These are phyloP conservation scores for Closterium sp. DNA, from an alignment of 139 green algal species.

Conservation along the genomic window DNA sequence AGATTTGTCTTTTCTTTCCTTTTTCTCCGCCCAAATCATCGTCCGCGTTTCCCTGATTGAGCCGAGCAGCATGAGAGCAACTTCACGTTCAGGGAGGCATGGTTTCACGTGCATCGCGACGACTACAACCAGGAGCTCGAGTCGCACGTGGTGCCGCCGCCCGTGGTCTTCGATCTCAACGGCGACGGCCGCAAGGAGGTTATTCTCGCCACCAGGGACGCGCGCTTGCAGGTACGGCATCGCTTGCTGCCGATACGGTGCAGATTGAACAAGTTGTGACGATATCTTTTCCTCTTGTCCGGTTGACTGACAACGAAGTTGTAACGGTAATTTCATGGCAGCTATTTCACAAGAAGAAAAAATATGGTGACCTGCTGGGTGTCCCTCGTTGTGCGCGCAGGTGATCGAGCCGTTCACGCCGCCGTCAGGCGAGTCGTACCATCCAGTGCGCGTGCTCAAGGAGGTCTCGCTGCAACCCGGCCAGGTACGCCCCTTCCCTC, in stretches of 20 bases:
- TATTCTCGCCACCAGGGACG: conserved; percentile 70
- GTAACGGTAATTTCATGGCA: no score
- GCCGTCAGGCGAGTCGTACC: not conserved
- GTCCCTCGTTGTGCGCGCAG: not conserved
- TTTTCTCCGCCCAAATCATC: no score
- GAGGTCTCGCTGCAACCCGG: conserved; percentile 36
- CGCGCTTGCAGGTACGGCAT: conserved; percentile 63
- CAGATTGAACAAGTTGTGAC: not conserved
- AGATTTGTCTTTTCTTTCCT: no score
- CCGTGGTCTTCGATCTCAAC: conserved; percentile 79
- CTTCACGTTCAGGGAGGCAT: conserved; percentile 28
- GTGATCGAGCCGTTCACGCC: not conserved
- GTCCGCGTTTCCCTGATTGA: no score
- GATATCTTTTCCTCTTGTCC: not conserved
- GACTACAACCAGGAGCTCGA: not conserved
- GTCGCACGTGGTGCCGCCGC: conserved; percentile 11
- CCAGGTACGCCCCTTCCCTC: not conserved
- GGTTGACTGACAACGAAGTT: no score
- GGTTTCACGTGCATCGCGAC: not conserved
- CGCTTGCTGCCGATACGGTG: conserved; percentile 61
- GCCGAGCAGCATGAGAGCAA: conserved; percentile 22
- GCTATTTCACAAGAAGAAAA: no score
- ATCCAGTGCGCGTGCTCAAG: not conserved
- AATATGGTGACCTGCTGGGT: not conserved
- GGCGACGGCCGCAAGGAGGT: conserved; percentile 89